Evolutionary conservation across 1,284 basidiomycete species (phyloP).

Genomic region (Polyporus tsugae): DNA sequence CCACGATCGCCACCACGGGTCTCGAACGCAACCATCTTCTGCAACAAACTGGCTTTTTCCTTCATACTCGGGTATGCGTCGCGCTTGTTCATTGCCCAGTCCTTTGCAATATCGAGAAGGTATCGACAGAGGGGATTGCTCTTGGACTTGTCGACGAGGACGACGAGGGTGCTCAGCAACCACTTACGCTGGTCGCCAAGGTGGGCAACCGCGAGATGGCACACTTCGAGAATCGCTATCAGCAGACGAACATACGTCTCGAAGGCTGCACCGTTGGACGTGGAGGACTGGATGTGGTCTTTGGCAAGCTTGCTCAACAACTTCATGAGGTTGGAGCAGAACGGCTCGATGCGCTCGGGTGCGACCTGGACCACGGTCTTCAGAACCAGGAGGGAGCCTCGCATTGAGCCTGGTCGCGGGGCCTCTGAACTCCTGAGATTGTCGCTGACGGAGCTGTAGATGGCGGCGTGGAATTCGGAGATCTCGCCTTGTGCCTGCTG

Average conservation of each 20-base stretch:
- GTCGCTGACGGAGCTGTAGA: slow-evolving; percentile 83
- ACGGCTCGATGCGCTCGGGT: slow-evolving; percentile 88
- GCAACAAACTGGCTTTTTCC: slow-evolving; percentile 91
- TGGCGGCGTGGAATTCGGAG: slow-evolving; percentile 82
- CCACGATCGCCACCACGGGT: slow-evolving; percentile 75
- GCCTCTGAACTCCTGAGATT: slow-evolving; percentile 71
- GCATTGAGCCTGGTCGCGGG: slow-evolving; percentile 48
- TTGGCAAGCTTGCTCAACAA: slow-evolving; percentile 89
- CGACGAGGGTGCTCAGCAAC: slow-evolving; percentile 79
- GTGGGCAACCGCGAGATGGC: slow-evolving; percentile 67
- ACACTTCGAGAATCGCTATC: slow-evolving; percentile 76
- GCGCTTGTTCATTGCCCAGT: slow-evolving; percentile 88
- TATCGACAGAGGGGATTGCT: slow-evolving; percentile 85
- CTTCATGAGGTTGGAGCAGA: slow-evolving; percentile 82
- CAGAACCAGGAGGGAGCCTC: slow-evolving; percentile 87
- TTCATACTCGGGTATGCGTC: slow-evolving; percentile 93
- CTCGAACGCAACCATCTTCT: slow-evolving; percentile 94
- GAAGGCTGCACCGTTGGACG: slow-evolving; percentile 52
- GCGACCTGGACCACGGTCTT: slow-evolving; percentile 88
- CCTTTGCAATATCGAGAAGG: slow-evolving; percentile 87
- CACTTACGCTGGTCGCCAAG: slow-evolving; percentile 78
- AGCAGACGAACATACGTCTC: slow-evolving; percentile 72
- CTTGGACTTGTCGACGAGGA: slow-evolving; percentile 93
- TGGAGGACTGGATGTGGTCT: slow-evolving; percentile 79
- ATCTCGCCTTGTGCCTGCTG: slow-evolving; percentile 66